A percentile compares a stretch with the other conserved stretches of the same genome.
Evolutionary conservation across 345 rosid genomes (phyloP).

Genomic region (Gossypium stocksii): DNA sequence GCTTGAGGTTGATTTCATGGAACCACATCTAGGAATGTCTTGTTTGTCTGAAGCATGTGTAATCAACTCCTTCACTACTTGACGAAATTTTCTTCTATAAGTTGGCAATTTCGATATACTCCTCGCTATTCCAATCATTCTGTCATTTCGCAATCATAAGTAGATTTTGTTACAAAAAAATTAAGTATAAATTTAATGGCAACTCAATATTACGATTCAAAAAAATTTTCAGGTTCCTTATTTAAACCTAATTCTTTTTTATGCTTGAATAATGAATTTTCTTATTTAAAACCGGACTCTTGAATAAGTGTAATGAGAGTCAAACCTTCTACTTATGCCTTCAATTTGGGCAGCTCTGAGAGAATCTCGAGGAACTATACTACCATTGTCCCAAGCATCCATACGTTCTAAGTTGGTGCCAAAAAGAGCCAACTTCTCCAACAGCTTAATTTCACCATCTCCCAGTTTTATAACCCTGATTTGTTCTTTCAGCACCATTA

Average conservation of each 20-base stretch:
- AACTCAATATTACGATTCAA: too few species aligned
- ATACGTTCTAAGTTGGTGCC: slow-evolving; percentile 44
- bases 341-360: slow-evolving; percentile 72
- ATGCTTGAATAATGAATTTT: too few species aligned
- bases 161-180: background rate
- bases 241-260: too few species aligned
- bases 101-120: slow-evolving; percentile 68
- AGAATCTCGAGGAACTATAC: slow-evolving; percentile 42
- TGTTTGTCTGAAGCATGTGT: slow-evolving; percentile 41
- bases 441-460: slow-evolving; percentile 55
- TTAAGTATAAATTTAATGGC: too few species aligned
- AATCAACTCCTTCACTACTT: slow-evolving; percentile 58
- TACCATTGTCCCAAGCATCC: slow-evolving; percentile 56
- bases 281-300: too few species aligned
- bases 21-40: slow-evolving; percentile 26
- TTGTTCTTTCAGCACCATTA: slow-evolving; percentile 72
- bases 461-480: slow-evolving; percentile 47
- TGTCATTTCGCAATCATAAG: slow-evolving; percentile 4
- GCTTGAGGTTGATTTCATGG: slow-evolving; percentile 37
- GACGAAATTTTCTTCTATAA: slow-evolving; percentile 58
- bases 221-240: too few species aligned
- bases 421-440: slow-evolving; percentile 60
- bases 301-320: background rate
- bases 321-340: slow-evolving; percentile 83
- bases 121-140: slow-evolving; percentile 70